These are phyloP conservation scores for Inga laurina DNA, from an alignment of 306 rosid species.

Conservation along the genomic window DNA sequence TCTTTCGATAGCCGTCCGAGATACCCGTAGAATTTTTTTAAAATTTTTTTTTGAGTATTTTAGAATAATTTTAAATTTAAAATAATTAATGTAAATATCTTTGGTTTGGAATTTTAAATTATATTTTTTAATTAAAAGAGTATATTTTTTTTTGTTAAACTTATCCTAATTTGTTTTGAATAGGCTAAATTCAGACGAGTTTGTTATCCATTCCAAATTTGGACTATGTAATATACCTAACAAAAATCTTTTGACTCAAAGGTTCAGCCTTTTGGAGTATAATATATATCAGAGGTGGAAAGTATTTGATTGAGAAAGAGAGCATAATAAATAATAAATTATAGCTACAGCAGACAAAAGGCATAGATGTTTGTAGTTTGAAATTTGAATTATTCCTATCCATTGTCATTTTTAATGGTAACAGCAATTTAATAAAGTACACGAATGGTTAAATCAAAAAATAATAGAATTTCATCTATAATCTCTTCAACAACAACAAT, in stretches of 20 bases:
- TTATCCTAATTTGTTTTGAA: not conserved
- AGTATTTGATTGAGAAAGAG: constrained; percentile 28
- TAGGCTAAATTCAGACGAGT: not conserved
- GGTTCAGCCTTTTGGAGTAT: constrained; percentile 38
- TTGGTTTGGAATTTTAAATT: not conserved
- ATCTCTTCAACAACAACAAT: not conserved
- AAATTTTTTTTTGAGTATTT: not conserved
- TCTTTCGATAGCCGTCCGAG: constrained; percentile 23
- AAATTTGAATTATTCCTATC: not conserved
- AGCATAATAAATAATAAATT: not conserved
- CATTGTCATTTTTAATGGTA: not conserved
- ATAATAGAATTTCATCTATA: not conserved
- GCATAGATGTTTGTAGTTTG: not conserved
- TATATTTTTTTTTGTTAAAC: not conserved
- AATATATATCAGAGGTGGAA: constrained; percentile 4
- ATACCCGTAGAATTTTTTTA: constrained; percentile 24
- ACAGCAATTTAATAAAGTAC: not conserved
- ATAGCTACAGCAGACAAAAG: not conserved
- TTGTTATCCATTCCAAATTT: not conserved
- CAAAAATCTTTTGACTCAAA: not conserved
- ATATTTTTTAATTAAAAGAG: not conserved
- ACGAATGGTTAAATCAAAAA: not conserved
- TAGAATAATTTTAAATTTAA: not conserved
- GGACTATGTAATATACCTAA: not conserved
- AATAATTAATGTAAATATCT: not conserved